Evolutionary conservation across 1,284 basidiomycete species (phyloP).

Genomic region (Xerocomus cyaneibrunnescens): DNA sequence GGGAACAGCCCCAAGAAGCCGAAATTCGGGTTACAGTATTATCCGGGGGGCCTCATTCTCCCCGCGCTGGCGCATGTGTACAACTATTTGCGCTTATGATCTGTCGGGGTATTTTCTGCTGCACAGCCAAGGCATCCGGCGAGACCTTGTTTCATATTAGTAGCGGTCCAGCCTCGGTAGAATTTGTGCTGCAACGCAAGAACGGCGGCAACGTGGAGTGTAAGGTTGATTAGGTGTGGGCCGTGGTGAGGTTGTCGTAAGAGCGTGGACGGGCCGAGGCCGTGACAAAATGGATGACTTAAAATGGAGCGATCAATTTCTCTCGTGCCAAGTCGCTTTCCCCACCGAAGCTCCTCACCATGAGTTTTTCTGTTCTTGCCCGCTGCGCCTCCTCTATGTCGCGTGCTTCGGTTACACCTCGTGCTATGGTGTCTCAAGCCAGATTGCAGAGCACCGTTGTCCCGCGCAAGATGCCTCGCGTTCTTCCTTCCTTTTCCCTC

Average conservation of each 20-base stretch:
- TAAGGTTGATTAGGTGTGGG: background rate
- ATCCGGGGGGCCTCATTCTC: no score
- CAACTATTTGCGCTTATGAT: no score
- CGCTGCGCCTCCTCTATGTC: slow-evolving; percentile 24
- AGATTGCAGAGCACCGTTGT: slow-evolving; percentile 30
- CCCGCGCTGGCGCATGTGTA: no score
- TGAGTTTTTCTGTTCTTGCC: slow-evolving; percentile 27
- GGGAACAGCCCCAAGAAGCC: no score
- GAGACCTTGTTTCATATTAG: no score
- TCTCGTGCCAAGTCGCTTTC: slow-evolving; percentile 5
- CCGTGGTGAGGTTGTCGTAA: no score
- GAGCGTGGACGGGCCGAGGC: slow-evolving; percentile 15
- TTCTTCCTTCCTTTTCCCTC: slow-evolving; percentile 67
- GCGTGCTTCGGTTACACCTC: slow-evolving; percentile 17
- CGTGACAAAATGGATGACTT: slow-evolving; percentile 7
- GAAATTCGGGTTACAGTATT: no score
- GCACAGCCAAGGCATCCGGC: no score
- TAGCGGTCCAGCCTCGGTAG: no score
- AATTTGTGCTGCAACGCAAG: no score
- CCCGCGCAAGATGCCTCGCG: slow-evolving; percentile 26
- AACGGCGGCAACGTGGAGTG: no score
- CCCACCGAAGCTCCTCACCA: slow-evolving; percentile 19
- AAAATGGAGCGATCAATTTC: slow-evolving; percentile 24
- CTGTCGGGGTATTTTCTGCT: no score
- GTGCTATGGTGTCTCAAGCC: slow-evolving; percentile 10